Base-by-base conservation (phyloP, 1,139 yeast species). In the Yamadazyma mexicana region DNA sequence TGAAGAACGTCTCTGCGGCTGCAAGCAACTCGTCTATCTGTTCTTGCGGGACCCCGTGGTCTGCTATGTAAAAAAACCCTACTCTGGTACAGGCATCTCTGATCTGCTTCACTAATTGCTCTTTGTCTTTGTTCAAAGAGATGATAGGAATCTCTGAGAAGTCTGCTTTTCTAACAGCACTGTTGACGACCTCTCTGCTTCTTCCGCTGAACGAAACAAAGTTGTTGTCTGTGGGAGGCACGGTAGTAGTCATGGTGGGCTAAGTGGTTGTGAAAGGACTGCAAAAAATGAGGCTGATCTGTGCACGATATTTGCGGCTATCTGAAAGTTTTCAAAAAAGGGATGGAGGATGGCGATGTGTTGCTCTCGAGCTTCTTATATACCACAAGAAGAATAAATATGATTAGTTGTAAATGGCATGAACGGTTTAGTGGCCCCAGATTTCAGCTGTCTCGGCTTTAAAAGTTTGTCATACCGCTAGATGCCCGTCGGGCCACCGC, bases 121-220 rank as follows among this genome's bases (percentile, higher is more conserved):
- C 23, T 29, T 43, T 32, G 3, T 31, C 36, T 25, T 37, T 44
- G 9, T 39, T 31, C 18, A 48, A 35, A n/a, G 49, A 46, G 9
- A 48, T 48, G 17, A 45, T 31, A 2, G 51, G 51, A 29, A 48
- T 46, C 14, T 48, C 51, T 9, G 50, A 46, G 32, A 46, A 44
- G 14, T 40, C 45, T 6, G 51, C 50, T 27, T 43, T 43, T 35
- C 50, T 37, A 12, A 33, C 51, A 5, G 29, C 34, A 28, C 45
- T 47, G 17, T 33, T 37, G 6, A 30, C 33, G 3, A 48, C 35
- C 6, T 33, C 40, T 27, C 51, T 33, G 8, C 34, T 37, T 16
- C 36, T 38, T 4, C 51, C 51, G 20, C 43, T 39, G 31, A 48
- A 48, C 4, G 50, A 40, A 18, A 44, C 40, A 27, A 48, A 48